These are phyloP conservation scores for Coemansia sp. DNA, from an alignment of 192 early-diverging fungal species.

Conservation along the genomic window DNA sequence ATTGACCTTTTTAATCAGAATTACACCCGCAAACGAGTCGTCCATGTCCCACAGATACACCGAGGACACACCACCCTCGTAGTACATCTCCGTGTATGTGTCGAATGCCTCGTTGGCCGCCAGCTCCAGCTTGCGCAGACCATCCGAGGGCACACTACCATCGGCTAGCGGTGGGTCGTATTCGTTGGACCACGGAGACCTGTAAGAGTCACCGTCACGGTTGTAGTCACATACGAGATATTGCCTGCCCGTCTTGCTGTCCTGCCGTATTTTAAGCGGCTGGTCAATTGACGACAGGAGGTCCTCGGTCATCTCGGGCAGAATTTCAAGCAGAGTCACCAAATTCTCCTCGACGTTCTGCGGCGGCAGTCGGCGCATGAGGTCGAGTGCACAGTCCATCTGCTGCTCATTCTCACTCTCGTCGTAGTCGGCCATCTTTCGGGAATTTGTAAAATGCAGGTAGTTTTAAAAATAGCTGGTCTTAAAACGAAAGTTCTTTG, in stretches of 20 bases:
- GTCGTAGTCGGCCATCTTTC: conserved; percentile 41
- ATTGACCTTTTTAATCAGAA: conserved; percentile 94
- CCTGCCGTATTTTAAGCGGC: conserved; percentile 76
- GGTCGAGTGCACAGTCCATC: conserved; percentile 91
- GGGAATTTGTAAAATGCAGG: neutral
- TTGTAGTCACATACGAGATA: conserved; percentile 96
- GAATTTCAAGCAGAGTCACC: conserved; percentile 72
- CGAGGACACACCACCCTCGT: conserved; percentile 93
- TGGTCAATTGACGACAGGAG: conserved; percentile 90
- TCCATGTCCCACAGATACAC: conserved; percentile 93
- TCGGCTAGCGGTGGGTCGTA: conserved; percentile 86
- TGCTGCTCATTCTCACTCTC: conserved; percentile 53
- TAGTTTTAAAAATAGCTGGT: neutral
- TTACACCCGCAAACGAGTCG: conserved; percentile 87
- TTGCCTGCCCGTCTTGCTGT: conserved; percentile 68
- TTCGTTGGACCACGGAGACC: conserved; percentile 97
- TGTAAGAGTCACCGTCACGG: conserved; percentile 89
- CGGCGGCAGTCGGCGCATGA: conserved; percentile 96
- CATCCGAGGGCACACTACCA: conserved; percentile 70
- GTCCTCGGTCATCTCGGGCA: conserved; percentile 87
- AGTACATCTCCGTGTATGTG: conserved; percentile 91
- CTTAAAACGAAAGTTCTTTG: neutral
- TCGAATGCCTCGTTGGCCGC: conserved; percentile 94
- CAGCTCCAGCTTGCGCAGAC: conserved; percentile 84
- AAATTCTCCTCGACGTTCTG: conserved; percentile 88